Conservation (phyloP, 1,284 basidiomycete species). For the Wallemia mellicola region DNA sequence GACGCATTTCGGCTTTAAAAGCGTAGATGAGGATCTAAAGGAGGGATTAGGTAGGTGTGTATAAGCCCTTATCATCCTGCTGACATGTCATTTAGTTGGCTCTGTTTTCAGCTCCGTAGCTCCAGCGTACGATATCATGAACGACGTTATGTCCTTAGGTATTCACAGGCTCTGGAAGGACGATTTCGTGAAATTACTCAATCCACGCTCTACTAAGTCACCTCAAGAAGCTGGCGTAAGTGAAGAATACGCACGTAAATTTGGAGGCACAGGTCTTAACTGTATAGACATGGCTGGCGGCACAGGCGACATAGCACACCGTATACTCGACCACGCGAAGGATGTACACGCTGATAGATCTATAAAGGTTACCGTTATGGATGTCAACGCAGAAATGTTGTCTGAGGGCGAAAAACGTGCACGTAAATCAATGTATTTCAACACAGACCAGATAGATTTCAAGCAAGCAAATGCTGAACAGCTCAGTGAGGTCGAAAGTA, state of each 20-base stretch:
- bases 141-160: constrained; percentile 89
- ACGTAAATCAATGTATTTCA: constrained; percentile 85
- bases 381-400: constrained; percentile 89
- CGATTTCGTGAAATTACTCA: constrained; percentile 46
- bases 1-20: constrained; percentile 67
- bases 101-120: constrained; percentile 88
- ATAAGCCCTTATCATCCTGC: neutral
- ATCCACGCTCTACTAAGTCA: constrained; percentile 24
- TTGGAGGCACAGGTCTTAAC: constrained; percentile 19
- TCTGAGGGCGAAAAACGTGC: constrained; percentile 70
- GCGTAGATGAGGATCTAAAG: constrained; percentile 17
- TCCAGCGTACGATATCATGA: constrained; percentile 90
- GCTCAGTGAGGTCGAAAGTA: constrained; percentile 30
- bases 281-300: constrained; percentile 95
- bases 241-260: constrained; percentile 22
- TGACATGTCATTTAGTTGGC: constrained; percentile 25
- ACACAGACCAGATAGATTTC: constrained; percentile 85
- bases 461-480: constrained; percentile 77
- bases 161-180: constrained; percentile 97
- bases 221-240: constrained; percentile 19
- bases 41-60: constrained; percentile 20
- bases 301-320: constrained; percentile 85
- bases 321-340: constrained; percentile 70
- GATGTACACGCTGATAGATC: constrained; percentile 66
- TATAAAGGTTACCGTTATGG: constrained; percentile 65